Conservation (phyloP, 306 rosid species). For the Cucumis sativus region DNA sequence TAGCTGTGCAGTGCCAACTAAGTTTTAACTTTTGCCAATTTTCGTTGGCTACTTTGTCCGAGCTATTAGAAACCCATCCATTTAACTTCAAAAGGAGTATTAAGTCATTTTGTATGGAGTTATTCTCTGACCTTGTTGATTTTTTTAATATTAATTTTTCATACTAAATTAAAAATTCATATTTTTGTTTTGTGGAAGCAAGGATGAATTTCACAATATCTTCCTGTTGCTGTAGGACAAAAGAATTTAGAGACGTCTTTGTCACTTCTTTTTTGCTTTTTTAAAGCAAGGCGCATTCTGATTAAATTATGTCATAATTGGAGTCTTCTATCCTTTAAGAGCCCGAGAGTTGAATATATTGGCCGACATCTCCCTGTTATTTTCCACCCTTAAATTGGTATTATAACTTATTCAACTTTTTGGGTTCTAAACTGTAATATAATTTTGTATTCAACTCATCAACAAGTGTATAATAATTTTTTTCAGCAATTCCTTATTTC, state of each 20-base stretch:
- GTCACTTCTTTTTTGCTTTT: conserved; percentile 1
- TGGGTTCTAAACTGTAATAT: background rate
- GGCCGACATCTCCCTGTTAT: conserved; percentile 7
- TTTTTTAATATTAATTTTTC: background rate
- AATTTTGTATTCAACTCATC: background rate
- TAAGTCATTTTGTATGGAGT: background rate
- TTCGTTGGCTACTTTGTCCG: background rate
- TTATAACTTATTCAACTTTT: background rate
- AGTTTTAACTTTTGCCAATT: background rate
- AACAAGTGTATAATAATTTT: background rate
- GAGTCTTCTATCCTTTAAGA: background rate
- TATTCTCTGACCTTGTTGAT: background rate
- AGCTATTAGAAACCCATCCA: background rate
- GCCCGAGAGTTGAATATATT: background rate
- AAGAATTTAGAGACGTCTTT: background rate
- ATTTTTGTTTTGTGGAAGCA: background rate
- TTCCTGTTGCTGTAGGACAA: conserved; percentile 20
- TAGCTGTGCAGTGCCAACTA: background rate
- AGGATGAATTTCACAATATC: background rate
- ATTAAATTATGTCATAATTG: background rate
- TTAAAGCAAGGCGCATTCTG: background rate
- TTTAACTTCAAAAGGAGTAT: background rate
- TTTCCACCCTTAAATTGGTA: background rate
- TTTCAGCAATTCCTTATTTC: background rate
- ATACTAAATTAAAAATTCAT: background rate